Percentiles rank a stretch among this genome's conserved stretches.
These are phyloP conservation scores for Macadamia tetraphylla DNA, from an alignment of 164 flowering plant species.

Conservation along the genomic window DNA sequence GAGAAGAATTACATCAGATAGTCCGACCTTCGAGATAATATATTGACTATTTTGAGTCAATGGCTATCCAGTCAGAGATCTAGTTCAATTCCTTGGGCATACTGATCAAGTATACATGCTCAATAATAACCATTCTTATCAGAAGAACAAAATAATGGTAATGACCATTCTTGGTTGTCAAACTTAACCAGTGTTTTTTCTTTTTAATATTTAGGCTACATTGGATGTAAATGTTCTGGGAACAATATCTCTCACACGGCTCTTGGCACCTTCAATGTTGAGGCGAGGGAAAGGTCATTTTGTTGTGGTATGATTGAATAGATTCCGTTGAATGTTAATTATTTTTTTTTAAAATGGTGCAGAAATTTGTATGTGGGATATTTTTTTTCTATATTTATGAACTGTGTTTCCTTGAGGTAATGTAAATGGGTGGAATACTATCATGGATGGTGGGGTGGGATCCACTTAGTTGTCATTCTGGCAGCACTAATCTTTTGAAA, in stretches of 20 bases:
- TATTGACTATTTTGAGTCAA: too few relatives aligned
- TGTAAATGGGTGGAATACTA: background rate
- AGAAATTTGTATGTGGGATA: background rate
- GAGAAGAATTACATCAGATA: too few relatives aligned
- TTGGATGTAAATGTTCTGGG: constrained; percentile 83
- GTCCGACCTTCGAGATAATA: too few relatives aligned
- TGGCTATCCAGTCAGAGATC: too few relatives aligned
- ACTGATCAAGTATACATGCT: too few relatives aligned
- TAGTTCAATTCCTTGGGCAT: too few relatives aligned
- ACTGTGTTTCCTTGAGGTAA: background rate
- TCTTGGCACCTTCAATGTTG: constrained; percentile 77
- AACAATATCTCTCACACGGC: constrained; percentile 72
- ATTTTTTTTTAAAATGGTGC: background rate
- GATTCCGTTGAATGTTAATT: background rate
- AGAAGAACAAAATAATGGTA: too few relatives aligned
- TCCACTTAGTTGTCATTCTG: background rate
- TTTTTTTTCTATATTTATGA: background rate
- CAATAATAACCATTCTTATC: too few relatives aligned
- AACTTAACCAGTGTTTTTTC: background rate
- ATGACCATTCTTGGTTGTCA: too few relatives aligned
- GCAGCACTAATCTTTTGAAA: background rate
- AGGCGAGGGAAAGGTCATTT: constrained; percentile 82
- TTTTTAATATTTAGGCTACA: constrained; percentile 41
- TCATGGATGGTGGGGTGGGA: background rate
- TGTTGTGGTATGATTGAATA: constrained; percentile 73